Evolutionary conservation across 345 rosid genomes (phyloP).

Genomic region (Rhodamnia argentea): DNA sequence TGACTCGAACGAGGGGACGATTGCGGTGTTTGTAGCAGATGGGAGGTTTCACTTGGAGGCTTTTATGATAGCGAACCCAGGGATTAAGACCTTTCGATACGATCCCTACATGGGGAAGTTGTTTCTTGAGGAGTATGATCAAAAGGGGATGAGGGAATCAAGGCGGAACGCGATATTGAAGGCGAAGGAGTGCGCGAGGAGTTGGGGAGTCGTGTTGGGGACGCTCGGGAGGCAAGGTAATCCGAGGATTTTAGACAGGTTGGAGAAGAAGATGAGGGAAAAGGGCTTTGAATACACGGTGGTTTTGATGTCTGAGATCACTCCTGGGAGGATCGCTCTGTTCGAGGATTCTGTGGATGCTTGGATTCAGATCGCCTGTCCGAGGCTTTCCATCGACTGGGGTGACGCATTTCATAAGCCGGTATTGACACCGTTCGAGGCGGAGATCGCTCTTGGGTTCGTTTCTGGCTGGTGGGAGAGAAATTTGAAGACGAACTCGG

Average conservation of each 20-base stretch:
- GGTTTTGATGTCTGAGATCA: slow-evolving; percentile 80
- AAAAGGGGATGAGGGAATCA: slow-evolving; percentile 75
- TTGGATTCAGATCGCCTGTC: slow-evolving; percentile 96
- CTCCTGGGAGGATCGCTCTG: slow-evolving; percentile 57
- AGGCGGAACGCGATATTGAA: slow-evolving; percentile 48
- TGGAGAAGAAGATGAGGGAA: slow-evolving; percentile 69
- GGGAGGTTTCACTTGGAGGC: slow-evolving; percentile 92
- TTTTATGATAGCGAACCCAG: slow-evolving; percentile 86
- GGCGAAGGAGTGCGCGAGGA: slow-evolving; percentile 31
- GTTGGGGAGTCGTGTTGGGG: slow-evolving; percentile 85
- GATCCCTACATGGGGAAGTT: slow-evolving; percentile 77
- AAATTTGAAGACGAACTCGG: background rate
- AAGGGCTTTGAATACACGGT: slow-evolving; percentile 48
- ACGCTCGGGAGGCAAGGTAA: slow-evolving; percentile 97
- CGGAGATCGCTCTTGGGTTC: slow-evolving; percentile 71
- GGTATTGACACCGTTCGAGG: slow-evolving; percentile 75
- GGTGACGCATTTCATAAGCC: slow-evolving; percentile 86
- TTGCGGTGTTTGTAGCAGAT: slow-evolving; percentile 71
- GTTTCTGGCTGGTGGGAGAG: slow-evolving; percentile 87
- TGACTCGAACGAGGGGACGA: slow-evolving; percentile 13
- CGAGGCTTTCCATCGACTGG: slow-evolving; percentile 93
- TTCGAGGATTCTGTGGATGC: slow-evolving; percentile 85
- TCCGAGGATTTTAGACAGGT: slow-evolving; percentile 60
- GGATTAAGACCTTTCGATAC: slow-evolving; percentile 57
- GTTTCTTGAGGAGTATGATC: slow-evolving; percentile 90